Percentiles rank a stretch among this genome's conserved stretches.
Conservation (phyloP, 1,284 basidiomycete species). For the Coniferiporia sulphurascens region DNA sequence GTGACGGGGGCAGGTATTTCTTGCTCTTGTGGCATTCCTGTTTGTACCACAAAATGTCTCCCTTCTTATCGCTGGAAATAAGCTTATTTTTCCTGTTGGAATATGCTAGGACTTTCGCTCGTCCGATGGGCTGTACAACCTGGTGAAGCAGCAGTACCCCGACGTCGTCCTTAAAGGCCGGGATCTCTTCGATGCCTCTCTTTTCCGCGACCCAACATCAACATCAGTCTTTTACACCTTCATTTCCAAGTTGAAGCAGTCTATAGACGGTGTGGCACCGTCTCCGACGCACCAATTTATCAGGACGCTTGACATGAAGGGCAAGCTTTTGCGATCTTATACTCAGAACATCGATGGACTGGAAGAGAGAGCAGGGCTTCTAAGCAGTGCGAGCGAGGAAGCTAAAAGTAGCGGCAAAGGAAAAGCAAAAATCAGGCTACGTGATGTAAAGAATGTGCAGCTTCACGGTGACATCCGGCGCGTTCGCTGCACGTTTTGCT, state of each 20-base stretch:
- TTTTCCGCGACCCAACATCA: conserved; percentile 82
- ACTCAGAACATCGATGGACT: conserved; percentile 96
- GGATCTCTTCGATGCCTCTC: conserved; percentile 84
- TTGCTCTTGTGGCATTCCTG: conserved; percentile 89
- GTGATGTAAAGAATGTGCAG: conserved; percentile 79
- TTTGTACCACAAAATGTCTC: conserved; percentile 35
- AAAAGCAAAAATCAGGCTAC: conserved; percentile 57
- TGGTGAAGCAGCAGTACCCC: conserved; percentile 83
- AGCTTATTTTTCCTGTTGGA: background rate
- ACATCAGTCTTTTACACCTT: conserved; percentile 92
- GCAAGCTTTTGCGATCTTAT: conserved; percentile 83
- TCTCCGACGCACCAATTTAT: conserved; percentile 88
- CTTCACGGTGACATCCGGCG: conserved; percentile 90
- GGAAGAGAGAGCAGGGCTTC: conserved; percentile 77
- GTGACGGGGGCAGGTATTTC: conserved; percentile 92
- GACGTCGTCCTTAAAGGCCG: conserved; percentile 81
- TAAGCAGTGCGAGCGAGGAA: conserved; percentile 54
- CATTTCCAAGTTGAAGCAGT: conserved; percentile 83
- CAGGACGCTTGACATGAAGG: conserved; percentile 77
- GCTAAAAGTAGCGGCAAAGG: conserved; percentile 51
- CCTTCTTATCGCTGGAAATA: background rate
- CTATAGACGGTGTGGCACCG: conserved; percentile 76
- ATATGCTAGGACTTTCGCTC: conserved; percentile 81
- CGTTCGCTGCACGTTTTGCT: conserved; percentile 81
- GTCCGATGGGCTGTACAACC: conserved; percentile 80